These are phyloP conservation scores for Auricularia auricula-judae DNA, from an alignment of 768 basidiomycete genomes.

Conservation along the genomic window DNA sequence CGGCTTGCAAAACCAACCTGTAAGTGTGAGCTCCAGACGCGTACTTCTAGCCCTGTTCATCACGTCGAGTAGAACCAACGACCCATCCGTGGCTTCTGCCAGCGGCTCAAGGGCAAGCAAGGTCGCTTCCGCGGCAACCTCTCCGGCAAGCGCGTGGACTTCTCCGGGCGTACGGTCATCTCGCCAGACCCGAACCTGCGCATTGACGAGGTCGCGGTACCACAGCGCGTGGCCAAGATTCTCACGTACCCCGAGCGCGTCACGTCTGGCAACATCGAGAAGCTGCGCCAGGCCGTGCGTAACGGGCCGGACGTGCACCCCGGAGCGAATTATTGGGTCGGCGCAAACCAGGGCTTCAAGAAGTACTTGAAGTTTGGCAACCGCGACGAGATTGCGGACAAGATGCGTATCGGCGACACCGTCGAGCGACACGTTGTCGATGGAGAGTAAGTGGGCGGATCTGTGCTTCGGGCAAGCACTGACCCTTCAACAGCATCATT, in stretches of 20 bases:
- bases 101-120: conserved; percentile 96
- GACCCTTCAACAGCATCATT: conserved; percentile 42
- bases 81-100: conserved; percentile 94
- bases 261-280: conserved; percentile 78
- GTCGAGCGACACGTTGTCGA: conserved; percentile 94
- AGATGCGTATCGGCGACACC: conserved; percentile 74
- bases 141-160: conserved; percentile 98
- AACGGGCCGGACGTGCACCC: conserved; percentile 90
- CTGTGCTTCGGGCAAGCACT: background rate
- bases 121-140: conserved; percentile 97
- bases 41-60: background rate
- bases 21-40: conserved; percentile 8
- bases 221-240: conserved; percentile 88
- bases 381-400: conserved; percentile 66
- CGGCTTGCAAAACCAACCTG: conserved; percentile 72
- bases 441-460: conserved; percentile 48
- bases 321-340: conserved; percentile 88
- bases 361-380: conserved; percentile 87
- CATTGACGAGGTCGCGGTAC: conserved; percentile 95
- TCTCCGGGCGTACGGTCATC: conserved; percentile 96
- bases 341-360: conserved; percentile 68
- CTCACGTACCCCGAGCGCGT: conserved; percentile 96
- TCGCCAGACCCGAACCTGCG: conserved; percentile 98
- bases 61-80: conserved; percentile 49
- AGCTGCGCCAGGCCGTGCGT: conserved; percentile 61